Evolutionary conservation across 2,329 filamentous ascomycete species (phyloP), one percentile per base, ranked within the genome.

Genomic region (Byssoonygena ceratinophila): DNA sequence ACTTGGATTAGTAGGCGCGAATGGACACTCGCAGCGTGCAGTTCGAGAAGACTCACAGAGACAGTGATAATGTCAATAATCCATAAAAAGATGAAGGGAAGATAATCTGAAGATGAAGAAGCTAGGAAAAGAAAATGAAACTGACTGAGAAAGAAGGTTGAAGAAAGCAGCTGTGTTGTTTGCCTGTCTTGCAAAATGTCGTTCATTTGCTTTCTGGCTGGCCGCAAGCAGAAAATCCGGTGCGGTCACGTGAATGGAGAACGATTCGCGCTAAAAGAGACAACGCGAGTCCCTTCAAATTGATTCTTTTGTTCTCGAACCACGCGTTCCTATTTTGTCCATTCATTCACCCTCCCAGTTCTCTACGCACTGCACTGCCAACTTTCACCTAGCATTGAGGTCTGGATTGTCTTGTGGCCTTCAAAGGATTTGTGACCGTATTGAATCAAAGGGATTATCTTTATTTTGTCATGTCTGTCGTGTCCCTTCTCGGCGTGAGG

Each of bases 401-500:
- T 39, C 5, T 5, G 7, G 32, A 45, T n/a, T 32, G 8, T 27
- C n/a, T 29, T 20, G 18, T 32, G 27, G 40, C 8, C 14, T 34
- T 32, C 9, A 46, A 46, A 23, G 2, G 16, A 32, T 11, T 46
- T 20, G 29, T 23, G 14, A 2, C 22, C 2, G 16, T 22, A 22
- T 2, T 31, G 8, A 37, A n/a, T 25, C 18, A 16, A 29, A 25
- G 18, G 12, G 31, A 22, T 22, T 22, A 4, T 40, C 31, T 29
- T 27, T n/a, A 37, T 29, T 46, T 20, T 22, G 20, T 67, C 60
- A 96, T 96, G 92, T 96, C 92, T 67, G 87, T 96, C 66, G 90
- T 98, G 59, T 94, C 90, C 61, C 83, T 98, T 55, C 81, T 98
- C 60, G 91, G 91, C 66, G 92, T 98, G 64, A 87, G 92, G 71